Base-by-base conservation (phyloP, 179 eudicot species). In the Corrigiola litoralis region DNA sequence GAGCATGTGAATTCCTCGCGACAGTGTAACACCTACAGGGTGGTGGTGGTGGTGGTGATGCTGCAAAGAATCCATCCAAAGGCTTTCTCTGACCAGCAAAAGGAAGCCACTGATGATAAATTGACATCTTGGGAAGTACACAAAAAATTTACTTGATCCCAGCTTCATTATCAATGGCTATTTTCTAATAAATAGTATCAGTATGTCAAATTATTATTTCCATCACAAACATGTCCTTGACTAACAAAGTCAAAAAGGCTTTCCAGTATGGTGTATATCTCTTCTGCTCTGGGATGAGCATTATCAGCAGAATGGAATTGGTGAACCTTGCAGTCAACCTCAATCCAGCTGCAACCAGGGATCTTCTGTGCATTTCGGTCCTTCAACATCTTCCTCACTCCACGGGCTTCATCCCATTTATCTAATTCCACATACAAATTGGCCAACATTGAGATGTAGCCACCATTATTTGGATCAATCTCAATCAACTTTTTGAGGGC, bases 301-400 rank as follows among this genome's bases (percentile, higher is more conserved):
- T 65, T 62, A 71, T 84, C 92, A 38, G 79, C 77, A 33, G 92
- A 82, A 72, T 71, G 70, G 51, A 87, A 87, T 56, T 77, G 83
- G 74, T 71, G 79, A 5, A 75, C 10, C 25, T 60, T 36, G 18
- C 69, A 66, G 50, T 71, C 72, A 54, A 76, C 76, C 65, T 87
- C 92, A 63, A 87, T 82, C 92, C 92, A 87, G 64, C 92, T 87
- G 67, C 92, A 87, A 33, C 92, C 92, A 14, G 87, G 89, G 31
- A 77, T 63, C 67, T 87, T 87, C 4, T 76, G 75, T 11, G 42
- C 79, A 34, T 78, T 79, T 60, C 52, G 72, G 56, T 77, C 89
- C 65, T 74, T 50, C 81, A 84, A 50, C 42, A 41, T 77, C 57
- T 57, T 79, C 78, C 89, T 74, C 53, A 73, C 68, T 65, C 72